Evolutionary conservation across 2,329 filamentous ascomycete species (phyloP).

Genomic region (Paecilomyces sp.): DNA sequence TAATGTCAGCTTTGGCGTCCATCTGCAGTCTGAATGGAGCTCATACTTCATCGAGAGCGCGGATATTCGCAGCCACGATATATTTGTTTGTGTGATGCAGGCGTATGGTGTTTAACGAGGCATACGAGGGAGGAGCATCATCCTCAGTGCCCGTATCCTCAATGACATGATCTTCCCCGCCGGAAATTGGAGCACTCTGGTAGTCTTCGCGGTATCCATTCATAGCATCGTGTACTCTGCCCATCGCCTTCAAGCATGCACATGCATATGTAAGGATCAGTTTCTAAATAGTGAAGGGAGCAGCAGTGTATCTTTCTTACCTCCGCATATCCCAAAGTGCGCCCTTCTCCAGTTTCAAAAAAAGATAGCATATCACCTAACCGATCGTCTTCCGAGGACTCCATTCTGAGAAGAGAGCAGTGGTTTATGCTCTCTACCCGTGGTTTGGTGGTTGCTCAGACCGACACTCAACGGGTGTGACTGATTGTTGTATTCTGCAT

Average conservation of each 20-base stretch:
- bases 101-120: neutral
- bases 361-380: too few relatives aligned
- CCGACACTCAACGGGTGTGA: too few relatives aligned
- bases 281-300: neutral
- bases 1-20: neutral
- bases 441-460: too few relatives aligned
- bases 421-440: too few relatives aligned
- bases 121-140: neutral
- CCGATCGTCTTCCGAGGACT: too few relatives aligned
- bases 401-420: too few relatives aligned
- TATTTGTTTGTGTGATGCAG: conserved; percentile 30
- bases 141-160: neutral
- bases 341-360: neutral
- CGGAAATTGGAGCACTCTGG: neutral
- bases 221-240: neutral
- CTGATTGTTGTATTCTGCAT: neutral
- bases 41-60: conserved; percentile 33
- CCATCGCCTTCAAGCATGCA: neutral
- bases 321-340: neutral
- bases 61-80: conserved; percentile 29
- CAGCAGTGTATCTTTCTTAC: neutral
- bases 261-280: neutral
- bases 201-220: neutral
- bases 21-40: neutral
- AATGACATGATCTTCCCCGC: neutral